These are phyloP conservation scores for Amanita thiersii DNA, from an alignment of 768 basidiomycete genomes.

Conservation along the genomic window DNA sequence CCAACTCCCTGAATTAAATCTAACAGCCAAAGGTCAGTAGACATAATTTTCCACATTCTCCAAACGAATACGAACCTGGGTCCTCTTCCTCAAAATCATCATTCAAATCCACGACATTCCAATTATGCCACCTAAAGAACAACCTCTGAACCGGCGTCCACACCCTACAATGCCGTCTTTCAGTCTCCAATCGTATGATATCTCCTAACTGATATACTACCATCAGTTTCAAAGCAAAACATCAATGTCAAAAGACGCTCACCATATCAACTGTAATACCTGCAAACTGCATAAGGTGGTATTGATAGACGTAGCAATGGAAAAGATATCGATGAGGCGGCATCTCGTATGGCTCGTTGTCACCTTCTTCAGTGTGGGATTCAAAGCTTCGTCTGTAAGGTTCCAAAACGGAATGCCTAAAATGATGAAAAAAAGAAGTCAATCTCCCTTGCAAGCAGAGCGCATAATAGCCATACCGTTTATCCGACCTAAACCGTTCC, in stretches of 20 bases:
- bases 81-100: conserved; percentile 60
- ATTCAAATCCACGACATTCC: conserved; percentile 35
- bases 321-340: conserved; percentile 67
- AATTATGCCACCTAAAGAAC: conserved; percentile 30
- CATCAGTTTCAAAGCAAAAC: background rate
- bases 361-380: conserved; percentile 11
- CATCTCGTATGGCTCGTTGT: conserved; percentile 26
- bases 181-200: conserved; percentile 46
- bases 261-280: conserved; percentile 34
- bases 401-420: conserved; percentile 44
- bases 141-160: conserved; percentile 51
- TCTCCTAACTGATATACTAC: conserved; percentile 46
- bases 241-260: conserved; percentile 8
- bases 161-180: conserved; percentile 29
- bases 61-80: conserved; percentile 36
- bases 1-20: conserved; percentile 50
- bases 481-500: conserved; percentile 38
- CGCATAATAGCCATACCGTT: conserved; percentile 32
- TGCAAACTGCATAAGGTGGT: conserved; percentile 35
- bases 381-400: conserved; percentile 52
- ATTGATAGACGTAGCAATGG: conserved; percentile 68
- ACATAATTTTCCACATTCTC: background rate
- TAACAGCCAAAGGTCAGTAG: conserved; percentile 11
- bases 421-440: background rate
- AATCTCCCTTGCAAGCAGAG: background rate